Base-by-base conservation (phyloP, 306 rosid genomes). In the Pyrus pyrifolia region DNA sequence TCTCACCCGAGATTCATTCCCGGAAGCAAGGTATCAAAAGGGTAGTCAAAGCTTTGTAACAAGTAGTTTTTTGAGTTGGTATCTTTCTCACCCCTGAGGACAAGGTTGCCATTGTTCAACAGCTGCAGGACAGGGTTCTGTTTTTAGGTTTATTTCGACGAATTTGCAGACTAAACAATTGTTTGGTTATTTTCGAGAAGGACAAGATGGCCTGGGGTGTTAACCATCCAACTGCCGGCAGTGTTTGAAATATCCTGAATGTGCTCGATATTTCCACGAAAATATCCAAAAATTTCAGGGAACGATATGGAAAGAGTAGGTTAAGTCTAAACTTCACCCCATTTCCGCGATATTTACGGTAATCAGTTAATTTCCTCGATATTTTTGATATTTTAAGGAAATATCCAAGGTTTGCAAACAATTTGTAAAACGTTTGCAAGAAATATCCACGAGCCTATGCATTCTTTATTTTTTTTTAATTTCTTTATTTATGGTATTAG, bases 1-100 rank as follows among this genome's bases (percentile, higher is more conserved):
- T 90, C 82, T 87, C 87, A 85, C 1, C 89, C 92, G 0, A 80
- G 55, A 53, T 89, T 89, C 87, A 84, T 86, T 17, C 86, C 88
- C 9, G 84, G 77, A 17, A 85, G 33, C 29, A 85, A 5, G 17
- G 88, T 80, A 44, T 85, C 87, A 30, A 82, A 42, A 8, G 87
- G 87, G 70, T 83, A 79, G 38, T 83, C 85, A 17, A 84, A 84
- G 78, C 88, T 84, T 22, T 87, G 27, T 25, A 91, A 89, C 30
- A 84, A 30, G 31, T 30, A 30, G 31, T 30, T 30, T 30, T 30
- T 3, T 30, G 4, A 30, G 31, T 30, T 30, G 33, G 33, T 45
- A 33, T 78, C 79, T 3, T 67, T 66, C 27, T 40, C 76, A 5
- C 84, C 80, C 27, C 60, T 81, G 10, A 87, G 64, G n/a, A 90